Conservation (phyloP, 2,329 filamentous ascomycete species). For the Hymenoscyphus linearis region DNA sequence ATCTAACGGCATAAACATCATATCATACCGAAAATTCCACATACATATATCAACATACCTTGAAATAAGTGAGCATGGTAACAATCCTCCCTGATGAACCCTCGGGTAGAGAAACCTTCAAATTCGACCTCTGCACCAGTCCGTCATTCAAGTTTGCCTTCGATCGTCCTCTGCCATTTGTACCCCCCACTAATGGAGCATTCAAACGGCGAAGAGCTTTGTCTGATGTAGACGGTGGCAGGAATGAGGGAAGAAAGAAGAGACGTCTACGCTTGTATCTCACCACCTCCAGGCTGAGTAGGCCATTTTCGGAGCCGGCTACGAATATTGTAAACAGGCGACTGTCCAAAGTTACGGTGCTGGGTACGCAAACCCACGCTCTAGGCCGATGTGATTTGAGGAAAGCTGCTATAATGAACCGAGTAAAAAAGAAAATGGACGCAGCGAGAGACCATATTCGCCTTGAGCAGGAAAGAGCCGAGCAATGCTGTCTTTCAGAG, state of each 20-base stretch:
- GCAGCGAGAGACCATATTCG: slow-evolving; percentile 23
- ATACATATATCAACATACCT: not conserved
- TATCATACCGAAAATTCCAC: not conserved
- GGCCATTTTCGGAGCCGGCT: slow-evolving; percentile 63
- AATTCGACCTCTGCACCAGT: slow-evolving; percentile 33
- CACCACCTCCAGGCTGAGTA: slow-evolving; percentile 65
- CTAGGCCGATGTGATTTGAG: slow-evolving; percentile 48
- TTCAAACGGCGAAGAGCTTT: slow-evolving; percentile 32
- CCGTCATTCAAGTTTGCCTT: slow-evolving; percentile 34
- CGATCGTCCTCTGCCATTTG: slow-evolving; percentile 25
- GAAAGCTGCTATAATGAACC: slow-evolving; percentile 62
- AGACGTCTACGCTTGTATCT: slow-evolving; percentile 57
- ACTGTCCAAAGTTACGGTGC: slow-evolving; percentile 39
- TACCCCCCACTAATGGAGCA: slow-evolving; percentile 17
- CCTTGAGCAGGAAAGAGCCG: slow-evolving; percentile 22
- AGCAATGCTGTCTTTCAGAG: slow-evolving; percentile 22
- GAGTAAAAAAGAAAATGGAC: slow-evolving; percentile 45
- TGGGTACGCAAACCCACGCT: slow-evolving; percentile 41
- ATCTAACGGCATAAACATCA: slow-evolving; percentile 17
- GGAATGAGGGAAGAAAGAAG: slow-evolving; percentile 49
- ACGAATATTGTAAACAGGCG: slow-evolving; percentile 63
- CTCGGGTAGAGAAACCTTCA: slow-evolving; percentile 28
- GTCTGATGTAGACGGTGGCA: slow-evolving; percentile 32
- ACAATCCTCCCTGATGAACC: slow-evolving; percentile 21
- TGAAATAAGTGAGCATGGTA: slow-evolving; percentile 30